phyloP scores from a whole-genome alignment of 2,329 filamentous ascomycete species.

The Kalmusia sp. region DNA sequence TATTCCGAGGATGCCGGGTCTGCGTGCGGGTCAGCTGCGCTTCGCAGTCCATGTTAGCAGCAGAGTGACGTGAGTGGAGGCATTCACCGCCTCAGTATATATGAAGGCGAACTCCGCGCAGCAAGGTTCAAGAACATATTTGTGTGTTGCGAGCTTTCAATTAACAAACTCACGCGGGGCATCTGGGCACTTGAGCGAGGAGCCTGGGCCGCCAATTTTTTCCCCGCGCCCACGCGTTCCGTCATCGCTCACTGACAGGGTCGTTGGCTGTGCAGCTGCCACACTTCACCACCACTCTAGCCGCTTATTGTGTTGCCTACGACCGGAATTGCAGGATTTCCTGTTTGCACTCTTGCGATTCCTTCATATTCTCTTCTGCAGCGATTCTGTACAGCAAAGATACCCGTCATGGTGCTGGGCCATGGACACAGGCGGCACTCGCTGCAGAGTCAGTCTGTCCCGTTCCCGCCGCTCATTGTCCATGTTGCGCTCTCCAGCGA shows the following conservation, averaged over 20 bases:
- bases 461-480: constrained; percentile 2
- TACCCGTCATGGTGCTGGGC: constrained; percentile 55
- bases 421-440: constrained; percentile 57
- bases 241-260: constrained; percentile 22
- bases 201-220: constrained; percentile 17
- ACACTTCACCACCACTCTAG: constrained; percentile 9
- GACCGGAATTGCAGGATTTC: neutral
- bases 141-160: too few species aligned
- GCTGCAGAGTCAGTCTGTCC: constrained; percentile 38
- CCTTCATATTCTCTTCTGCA: neutral
- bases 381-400: neutral
- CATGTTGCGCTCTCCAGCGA: constrained; percentile 3
- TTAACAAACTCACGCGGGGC: too few species aligned
- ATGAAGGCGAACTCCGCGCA: neutral
- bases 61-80: constrained; percentile 4
- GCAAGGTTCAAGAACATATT: neutral
- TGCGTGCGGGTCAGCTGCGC: constrained; percentile 4
- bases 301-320: constrained; percentile 5
- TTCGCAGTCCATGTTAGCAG: neutral
- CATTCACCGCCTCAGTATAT: neutral
- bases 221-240: constrained; percentile 24
- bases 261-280: constrained; percentile 14
- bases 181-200: neutral
- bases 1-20: constrained; percentile 7
- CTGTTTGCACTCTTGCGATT: neutral